A percentile compares a stretch with the other conserved stretches of the same genome.
These are phyloP conservation scores for Debaryomyces robertsiae DNA, from an alignment of 1,139 yeast species.

Conservation along the genomic window DNA sequence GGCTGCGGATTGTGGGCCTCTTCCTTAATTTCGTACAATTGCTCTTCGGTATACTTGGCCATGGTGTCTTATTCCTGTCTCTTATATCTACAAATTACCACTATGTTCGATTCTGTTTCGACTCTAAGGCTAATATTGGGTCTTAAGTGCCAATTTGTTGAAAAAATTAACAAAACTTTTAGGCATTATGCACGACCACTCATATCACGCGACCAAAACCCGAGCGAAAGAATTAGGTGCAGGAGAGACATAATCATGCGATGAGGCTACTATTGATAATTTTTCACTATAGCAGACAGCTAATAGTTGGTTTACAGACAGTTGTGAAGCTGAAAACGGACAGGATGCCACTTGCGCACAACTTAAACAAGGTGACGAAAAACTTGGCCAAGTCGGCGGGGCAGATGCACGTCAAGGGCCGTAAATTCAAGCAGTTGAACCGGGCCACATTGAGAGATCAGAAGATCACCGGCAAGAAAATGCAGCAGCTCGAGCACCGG, in stretches of 20 bases:
- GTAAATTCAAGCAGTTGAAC: conserved; percentile 81
- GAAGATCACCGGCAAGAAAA: conserved; percentile 62
- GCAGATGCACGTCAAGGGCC: conserved; percentile 80
- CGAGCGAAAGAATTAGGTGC: no score
- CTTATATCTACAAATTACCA: conserved; percentile 3
- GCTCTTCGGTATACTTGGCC: conserved; percentile 72
- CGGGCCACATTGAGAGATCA: conserved; percentile 84
- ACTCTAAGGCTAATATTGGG: conserved; percentile 1
- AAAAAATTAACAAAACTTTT: conserved; percentile 5
- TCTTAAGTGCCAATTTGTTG: conserved; percentile 6
- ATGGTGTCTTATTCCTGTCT: conserved; percentile 25
- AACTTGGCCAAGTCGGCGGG: conserved; percentile 59
- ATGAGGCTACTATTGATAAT: conserved; percentile 14
- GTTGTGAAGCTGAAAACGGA: not conserved
- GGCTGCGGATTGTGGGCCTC: conserved; percentile 62
- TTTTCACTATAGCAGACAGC: conserved; percentile 4
- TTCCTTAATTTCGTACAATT: conserved; percentile 58
- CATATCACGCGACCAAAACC: conserved; percentile 14
- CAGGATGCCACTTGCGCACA: conserved; percentile 79
- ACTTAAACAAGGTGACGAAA: conserved; percentile 71
- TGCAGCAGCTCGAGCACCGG: conserved; percentile 57
- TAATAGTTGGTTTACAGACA: not conserved
- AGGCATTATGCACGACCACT: conserved; percentile 1
- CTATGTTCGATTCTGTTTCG: no score
- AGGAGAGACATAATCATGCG: conserved; percentile 8